A percentile compares a stretch with the other conserved stretches of the same genome.
phyloP scores from a whole-genome alignment of 331 rosid genomes.

The Malus hybrid region DNA sequence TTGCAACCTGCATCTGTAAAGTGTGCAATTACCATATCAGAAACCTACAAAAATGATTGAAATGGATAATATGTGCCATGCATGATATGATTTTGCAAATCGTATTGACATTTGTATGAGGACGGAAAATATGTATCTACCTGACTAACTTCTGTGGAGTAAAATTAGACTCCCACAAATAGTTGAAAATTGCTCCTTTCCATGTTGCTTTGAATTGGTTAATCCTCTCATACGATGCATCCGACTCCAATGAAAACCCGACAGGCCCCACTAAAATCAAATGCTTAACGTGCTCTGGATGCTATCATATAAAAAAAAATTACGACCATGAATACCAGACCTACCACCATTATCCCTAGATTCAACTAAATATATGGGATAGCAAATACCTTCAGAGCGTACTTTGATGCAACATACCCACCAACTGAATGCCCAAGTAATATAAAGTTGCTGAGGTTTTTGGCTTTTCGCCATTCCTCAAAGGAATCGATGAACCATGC shows the following conservation, averaged over 20 bases:
- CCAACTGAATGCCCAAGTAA: constrained; percentile 97
- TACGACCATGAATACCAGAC: constrained; percentile 13
- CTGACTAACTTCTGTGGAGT: constrained; percentile 78
- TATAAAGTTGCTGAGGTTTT: constrained; percentile 75
- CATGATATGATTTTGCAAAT: not conserved
- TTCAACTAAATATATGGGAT: constrained; percentile 8
- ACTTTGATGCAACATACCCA: constrained; percentile 91
- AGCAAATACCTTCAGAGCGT: constrained; percentile 74
- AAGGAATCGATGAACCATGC: constrained; percentile 92
- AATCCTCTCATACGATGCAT: constrained; percentile 45
- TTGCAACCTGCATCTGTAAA: not conserved
- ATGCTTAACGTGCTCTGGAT: constrained; percentile 86
- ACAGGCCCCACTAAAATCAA: constrained; percentile 90
- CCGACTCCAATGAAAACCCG: constrained; percentile 62
- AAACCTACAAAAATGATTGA: not conserved
- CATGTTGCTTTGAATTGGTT: constrained; percentile 64
- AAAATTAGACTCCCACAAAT: constrained; percentile 93
- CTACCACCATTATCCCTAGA: constrained; percentile 1
- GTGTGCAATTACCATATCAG: not conserved
- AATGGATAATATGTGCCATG: not conserved
- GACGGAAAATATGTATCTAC: constrained; percentile 21
- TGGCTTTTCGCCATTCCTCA: constrained; percentile 97
- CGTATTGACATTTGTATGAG: not conserved
- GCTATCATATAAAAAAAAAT: constrained; percentile 35
- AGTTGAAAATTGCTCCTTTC: constrained; percentile 81